phyloP scores from a whole-genome alignment of 2,329 filamentous ascomycete genomes.

The Teratosphaeria zuluensis region DNA sequence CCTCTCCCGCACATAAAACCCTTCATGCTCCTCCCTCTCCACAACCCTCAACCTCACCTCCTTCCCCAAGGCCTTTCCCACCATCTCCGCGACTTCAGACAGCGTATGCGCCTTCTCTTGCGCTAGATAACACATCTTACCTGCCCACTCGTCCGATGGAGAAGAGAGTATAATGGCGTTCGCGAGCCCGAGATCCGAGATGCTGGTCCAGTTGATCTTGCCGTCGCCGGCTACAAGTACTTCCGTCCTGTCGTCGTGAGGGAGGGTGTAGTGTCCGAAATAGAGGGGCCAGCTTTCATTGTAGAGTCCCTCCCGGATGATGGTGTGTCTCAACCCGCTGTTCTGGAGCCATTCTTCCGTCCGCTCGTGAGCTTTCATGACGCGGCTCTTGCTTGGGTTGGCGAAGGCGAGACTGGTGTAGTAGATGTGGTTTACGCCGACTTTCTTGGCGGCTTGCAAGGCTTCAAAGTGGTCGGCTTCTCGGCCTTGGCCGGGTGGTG shows the following conservation, averaged over 20 bases:
- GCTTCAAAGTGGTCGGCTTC: conserved; percentile 36
- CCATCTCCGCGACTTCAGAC: conserved; percentile 20
- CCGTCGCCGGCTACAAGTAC: conserved; percentile 33
- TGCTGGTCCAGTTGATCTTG: conserved; percentile 34
- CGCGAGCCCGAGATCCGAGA: conserved; percentile 34
- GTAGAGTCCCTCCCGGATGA: conserved; percentile 37
- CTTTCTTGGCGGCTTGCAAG: conserved; percentile 32
- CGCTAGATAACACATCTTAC: conserved; percentile 32
- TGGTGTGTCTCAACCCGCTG: conserved; percentile 24
- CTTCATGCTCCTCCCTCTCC: conserved; percentile 30
- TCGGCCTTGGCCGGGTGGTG: conserved; percentile 31
- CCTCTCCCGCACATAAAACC: conserved; percentile 29
- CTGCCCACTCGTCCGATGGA: conserved; percentile 22
- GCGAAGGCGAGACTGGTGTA: conserved; percentile 37
- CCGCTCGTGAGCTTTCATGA: conserved; percentile 39
- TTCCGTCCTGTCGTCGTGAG: conserved; percentile 27
- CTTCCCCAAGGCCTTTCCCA: conserved; percentile 15
- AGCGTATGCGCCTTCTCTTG: conserved; percentile 17
- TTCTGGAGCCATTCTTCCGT: conserved; percentile 33
- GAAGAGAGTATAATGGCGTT: conserved; percentile 32
- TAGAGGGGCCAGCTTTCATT: conserved; percentile 41
- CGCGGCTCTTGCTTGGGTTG: conserved; percentile 31
- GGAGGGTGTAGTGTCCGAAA: conserved; percentile 33
- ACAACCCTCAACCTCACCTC: conserved; percentile 29
- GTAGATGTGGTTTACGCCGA: conserved; percentile 36